These are phyloP conservation scores for Tilletia horrida DNA, from an alignment of 1,284 basidiomycete species.

Conservation along the genomic window DNA sequence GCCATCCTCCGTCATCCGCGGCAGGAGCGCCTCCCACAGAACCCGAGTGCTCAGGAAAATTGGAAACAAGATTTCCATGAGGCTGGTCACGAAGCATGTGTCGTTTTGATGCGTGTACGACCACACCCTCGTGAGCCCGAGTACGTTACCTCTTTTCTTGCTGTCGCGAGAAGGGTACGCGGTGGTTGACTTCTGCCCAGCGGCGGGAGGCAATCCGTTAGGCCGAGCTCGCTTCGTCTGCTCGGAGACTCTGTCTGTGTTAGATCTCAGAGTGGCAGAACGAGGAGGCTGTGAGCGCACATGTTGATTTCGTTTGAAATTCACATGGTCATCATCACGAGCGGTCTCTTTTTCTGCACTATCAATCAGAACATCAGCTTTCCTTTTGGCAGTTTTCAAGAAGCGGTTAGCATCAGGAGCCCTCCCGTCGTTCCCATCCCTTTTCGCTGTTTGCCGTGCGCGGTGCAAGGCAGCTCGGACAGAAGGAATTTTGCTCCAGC, in stretches of 20 bases:
- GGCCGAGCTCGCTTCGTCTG: not conserved
- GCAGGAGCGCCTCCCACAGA: not conserved
- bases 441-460: not conserved
- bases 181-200: too few species aligned
- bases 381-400: not conserved
- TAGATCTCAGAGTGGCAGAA: too few species aligned
- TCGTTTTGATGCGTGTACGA: not conserved
- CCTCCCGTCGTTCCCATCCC: not conserved
- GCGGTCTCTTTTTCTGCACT: too few species aligned
- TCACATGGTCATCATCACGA: too few species aligned
- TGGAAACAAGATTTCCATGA: not conserved
- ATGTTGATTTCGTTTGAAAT: too few species aligned
- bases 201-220: too few species aligned
- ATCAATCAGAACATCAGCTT: too few species aligned
- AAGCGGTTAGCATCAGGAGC: not conserved
- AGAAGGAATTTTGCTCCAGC: not conserved
- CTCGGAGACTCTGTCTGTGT: not conserved
- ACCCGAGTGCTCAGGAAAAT: not conserved
- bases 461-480: too few species aligned
- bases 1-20: not conserved
- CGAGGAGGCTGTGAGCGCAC: too few species aligned
- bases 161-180: too few species aligned
- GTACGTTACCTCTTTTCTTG: too few species aligned
- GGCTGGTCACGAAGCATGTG: slow-evolving; percentile 1
- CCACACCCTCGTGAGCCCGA: not conserved